These are phyloP conservation scores for Starmerella floris DNA, from an alignment of 805 yeast genomes.

Conservation along the genomic window DNA sequence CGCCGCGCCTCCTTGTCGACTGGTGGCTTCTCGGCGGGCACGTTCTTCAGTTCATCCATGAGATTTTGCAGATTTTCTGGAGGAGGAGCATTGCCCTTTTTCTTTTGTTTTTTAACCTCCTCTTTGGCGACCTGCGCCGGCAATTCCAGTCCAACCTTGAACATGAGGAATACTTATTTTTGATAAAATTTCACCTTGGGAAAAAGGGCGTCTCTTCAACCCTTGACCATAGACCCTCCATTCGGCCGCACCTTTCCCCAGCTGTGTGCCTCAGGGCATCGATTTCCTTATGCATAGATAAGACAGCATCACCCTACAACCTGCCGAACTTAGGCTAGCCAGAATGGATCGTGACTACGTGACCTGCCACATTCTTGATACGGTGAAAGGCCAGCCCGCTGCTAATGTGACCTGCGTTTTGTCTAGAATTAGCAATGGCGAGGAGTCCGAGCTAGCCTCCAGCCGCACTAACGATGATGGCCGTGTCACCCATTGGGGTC, in stretches of 20 bases:
- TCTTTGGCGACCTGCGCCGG: slow-evolving; percentile 13
- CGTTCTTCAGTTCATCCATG: slow-evolving; percentile 13
- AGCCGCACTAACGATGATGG: slow-evolving; percentile 72
- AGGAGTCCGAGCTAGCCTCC: slow-evolving; percentile 40
- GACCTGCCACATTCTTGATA: slow-evolving; percentile 83
- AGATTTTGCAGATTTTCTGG: slow-evolving; percentile 10
- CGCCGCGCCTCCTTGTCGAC: slow-evolving; percentile 1
- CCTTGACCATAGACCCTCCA: no score
- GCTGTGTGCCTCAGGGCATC: no score
- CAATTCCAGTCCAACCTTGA: slow-evolving; percentile 16
- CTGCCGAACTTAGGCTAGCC: no score
- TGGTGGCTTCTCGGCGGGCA: neutral
- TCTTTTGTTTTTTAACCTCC: slow-evolving; percentile 8
- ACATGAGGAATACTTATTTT: no score
- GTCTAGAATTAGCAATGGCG: slow-evolving; percentile 19
- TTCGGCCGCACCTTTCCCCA: no score
- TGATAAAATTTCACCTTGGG: neutral
- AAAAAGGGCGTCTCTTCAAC: no score
- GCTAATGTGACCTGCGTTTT: slow-evolving; percentile 51
- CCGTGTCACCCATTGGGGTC: slow-evolving; percentile 54
- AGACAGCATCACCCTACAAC: no score
- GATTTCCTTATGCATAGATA: no score
- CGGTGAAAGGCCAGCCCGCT: slow-evolving; percentile 76
- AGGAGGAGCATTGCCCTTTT: neutral
- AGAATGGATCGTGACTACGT: slow-evolving; percentile 39